Percentiles rank a stretch among this genome's conserved stretches.
phyloP scores from a whole-genome alignment of 2,329 filamentous ascomycete species.

The Trichothecium roseum region DNA sequence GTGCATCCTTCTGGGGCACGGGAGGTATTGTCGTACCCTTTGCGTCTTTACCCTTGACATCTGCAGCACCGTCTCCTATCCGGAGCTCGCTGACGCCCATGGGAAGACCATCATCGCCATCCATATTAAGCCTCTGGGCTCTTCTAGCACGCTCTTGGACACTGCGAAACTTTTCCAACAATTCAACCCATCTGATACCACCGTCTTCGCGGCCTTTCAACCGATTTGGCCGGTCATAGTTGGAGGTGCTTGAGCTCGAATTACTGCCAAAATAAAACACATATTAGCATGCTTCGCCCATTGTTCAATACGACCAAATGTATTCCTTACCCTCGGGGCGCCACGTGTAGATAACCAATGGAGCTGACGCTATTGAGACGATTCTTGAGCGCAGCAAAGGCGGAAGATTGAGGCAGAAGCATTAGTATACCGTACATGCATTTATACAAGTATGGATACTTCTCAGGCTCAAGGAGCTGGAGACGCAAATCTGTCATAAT shows the following conservation, averaged over 20 bases:
- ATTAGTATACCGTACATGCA: slow-evolving; percentile 95
- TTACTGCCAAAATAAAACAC: slow-evolving; percentile 8
- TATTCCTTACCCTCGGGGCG: slow-evolving; percentile 60
- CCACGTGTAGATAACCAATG: slow-evolving; percentile 86
- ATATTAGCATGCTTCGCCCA: background rate
- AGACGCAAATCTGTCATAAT: slow-evolving; percentile 66
- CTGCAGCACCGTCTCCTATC: slow-evolving; percentile 27
- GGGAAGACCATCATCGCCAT: slow-evolving; percentile 35
- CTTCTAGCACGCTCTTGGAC: slow-evolving; percentile 81
- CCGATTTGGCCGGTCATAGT: slow-evolving; percentile 64
- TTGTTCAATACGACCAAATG: background rate
- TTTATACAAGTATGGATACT: slow-evolving; percentile 91
- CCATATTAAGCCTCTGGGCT: slow-evolving; percentile 48
- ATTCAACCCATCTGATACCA: slow-evolving; percentile 80
- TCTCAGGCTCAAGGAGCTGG: slow-evolving; percentile 89
- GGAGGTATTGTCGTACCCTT: slow-evolving; percentile 21
- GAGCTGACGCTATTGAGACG: slow-evolving; percentile 93
- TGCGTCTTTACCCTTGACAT: slow-evolving; percentile 27
- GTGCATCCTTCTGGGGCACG: slow-evolving; percentile 39
- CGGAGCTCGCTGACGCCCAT: slow-evolving; percentile 33
- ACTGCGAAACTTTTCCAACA: slow-evolving; percentile 86
- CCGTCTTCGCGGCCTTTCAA: slow-evolving; percentile 75
- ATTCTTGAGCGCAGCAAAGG: slow-evolving; percentile 94
- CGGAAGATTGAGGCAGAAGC: slow-evolving; percentile 95
- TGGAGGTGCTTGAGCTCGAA: slow-evolving; percentile 39